Conservation (phyloP, 805 yeast genomes). For the Candida ortonii region DNA sequence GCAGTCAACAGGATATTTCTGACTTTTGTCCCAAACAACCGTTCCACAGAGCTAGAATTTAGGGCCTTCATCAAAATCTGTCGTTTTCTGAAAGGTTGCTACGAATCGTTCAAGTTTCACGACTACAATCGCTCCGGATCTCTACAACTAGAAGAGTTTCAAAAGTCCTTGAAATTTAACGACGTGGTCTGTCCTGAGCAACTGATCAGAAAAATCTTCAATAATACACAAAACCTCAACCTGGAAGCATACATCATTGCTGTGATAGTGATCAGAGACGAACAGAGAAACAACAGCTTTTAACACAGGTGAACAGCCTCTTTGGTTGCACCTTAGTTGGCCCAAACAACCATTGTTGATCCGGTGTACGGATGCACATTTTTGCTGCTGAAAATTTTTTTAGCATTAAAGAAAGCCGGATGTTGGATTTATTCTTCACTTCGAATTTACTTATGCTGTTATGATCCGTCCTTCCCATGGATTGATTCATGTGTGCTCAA, state of each 20-base stretch:
- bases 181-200: conserved; percentile 24
- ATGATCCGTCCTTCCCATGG: too few species aligned
- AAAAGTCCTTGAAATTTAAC: conserved; percentile 25
- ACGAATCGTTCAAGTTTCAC: conserved; percentile 28
- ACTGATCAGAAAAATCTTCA: conserved; percentile 21
- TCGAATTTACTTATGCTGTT: too few species aligned
- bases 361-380: background rate
- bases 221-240: conserved; percentile 19
- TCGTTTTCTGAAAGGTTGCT: conserved; percentile 32
- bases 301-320: too few species aligned
- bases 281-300: conserved; percentile 19
- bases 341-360: too few species aligned
- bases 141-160: conserved; percentile 29
- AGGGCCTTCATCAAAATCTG: conserved; percentile 29
- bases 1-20: conserved; percentile 20
- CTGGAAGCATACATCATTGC: conserved; percentile 30
- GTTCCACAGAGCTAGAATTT: conserved; percentile 22
- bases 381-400: conserved; percentile 1
- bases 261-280: conserved; percentile 26
- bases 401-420: too few species aligned
- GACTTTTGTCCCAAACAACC: conserved; percentile 18
- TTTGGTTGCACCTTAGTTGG: too few species aligned
- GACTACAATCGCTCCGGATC: conserved; percentile 28
- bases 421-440: too few species aligned
- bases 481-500: too few species aligned